These are phyloP conservation scores for Physocladia obscura DNA, from an alignment of 192 early-diverging fungal genomes.

Conservation along the genomic window DNA sequence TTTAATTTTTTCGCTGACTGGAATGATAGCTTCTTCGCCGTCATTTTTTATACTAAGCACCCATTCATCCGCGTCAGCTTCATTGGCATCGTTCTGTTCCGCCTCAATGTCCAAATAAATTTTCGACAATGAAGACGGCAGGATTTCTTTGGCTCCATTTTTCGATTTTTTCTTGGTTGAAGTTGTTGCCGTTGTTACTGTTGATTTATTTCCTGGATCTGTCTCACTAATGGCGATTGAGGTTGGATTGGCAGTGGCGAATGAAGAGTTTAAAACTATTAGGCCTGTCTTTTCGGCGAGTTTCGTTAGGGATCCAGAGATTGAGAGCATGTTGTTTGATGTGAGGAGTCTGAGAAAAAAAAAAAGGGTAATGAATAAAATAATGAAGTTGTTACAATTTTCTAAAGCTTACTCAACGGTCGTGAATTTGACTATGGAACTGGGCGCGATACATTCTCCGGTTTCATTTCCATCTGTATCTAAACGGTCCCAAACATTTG, in stretches of 20 bases:
- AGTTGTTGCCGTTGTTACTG: constrained; percentile 21
- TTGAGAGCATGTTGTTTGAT: constrained; percentile 79
- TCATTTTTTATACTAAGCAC: too few species aligned
- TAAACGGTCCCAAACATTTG: constrained; percentile 24
- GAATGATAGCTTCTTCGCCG: too few species aligned
- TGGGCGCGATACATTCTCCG: constrained; percentile 52
- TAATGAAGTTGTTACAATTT: not conserved
- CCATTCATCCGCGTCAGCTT: constrained; percentile 12
- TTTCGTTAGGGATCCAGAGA: constrained; percentile 70
- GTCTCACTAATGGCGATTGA: not conserved
- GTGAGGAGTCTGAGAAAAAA: constrained; percentile 64
- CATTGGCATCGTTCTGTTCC: constrained; percentile 7
- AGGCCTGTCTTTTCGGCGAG: constrained; percentile 37
- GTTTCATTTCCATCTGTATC: constrained; percentile 28
- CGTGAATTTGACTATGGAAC: constrained; percentile 69
- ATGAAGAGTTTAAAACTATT: constrained; percentile 17
- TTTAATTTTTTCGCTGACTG: too few species aligned
- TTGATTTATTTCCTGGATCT: not conserved
- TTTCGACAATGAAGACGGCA: too few species aligned
- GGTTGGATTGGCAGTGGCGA: constrained; percentile 24
- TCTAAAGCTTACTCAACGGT: constrained; percentile 57
- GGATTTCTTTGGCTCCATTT: constrained; percentile 7
- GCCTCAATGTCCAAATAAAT: constrained; percentile 21
- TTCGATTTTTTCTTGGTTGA: not conserved
- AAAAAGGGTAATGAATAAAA: not conserved